A percentile compares a stretch with the other conserved stretches of the same genome.
Evolutionary conservation across 2,329 filamentous ascomycete species (phyloP).

Genomic region (Pseudogymnoascus sp.): DNA sequence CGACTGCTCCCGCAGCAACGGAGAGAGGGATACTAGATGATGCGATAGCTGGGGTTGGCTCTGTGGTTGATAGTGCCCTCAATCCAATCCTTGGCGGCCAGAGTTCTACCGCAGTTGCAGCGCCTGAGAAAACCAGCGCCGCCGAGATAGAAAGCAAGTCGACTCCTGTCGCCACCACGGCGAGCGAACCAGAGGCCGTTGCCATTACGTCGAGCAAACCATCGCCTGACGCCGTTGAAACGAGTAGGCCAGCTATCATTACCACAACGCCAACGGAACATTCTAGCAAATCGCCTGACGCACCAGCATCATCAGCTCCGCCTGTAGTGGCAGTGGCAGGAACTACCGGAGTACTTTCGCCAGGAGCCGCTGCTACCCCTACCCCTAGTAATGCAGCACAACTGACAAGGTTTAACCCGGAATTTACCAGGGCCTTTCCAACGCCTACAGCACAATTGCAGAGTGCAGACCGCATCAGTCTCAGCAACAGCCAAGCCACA

Average conservation of each 20-base stretch:
- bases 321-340: not conserved
- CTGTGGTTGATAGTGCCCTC: not conserved
- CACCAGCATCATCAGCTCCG: not conserved
- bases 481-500: not conserved
- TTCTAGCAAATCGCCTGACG: not conserved
- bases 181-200: not conserved
- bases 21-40: not conserved
- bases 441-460: constrained; percentile 2
- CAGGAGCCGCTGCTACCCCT: not conserved
- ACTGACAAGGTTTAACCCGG: not conserved
- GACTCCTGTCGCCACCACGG: not conserved
- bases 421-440: not conserved
- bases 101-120: not conserved
- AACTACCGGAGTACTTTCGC: not conserved
- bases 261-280: not conserved
- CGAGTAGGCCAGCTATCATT: not conserved
- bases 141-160: not conserved
- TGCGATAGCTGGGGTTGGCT: not conserved
- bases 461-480: not conserved
- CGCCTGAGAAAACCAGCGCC: not conserved
- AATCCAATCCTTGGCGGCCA: not conserved
- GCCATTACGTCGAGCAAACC: not conserved
- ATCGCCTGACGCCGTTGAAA: not conserved
- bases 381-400: not conserved
- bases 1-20: not conserved